Base-by-base conservation (phyloP, 148 eudicot genomes). In the Drosera capensis region DNA sequence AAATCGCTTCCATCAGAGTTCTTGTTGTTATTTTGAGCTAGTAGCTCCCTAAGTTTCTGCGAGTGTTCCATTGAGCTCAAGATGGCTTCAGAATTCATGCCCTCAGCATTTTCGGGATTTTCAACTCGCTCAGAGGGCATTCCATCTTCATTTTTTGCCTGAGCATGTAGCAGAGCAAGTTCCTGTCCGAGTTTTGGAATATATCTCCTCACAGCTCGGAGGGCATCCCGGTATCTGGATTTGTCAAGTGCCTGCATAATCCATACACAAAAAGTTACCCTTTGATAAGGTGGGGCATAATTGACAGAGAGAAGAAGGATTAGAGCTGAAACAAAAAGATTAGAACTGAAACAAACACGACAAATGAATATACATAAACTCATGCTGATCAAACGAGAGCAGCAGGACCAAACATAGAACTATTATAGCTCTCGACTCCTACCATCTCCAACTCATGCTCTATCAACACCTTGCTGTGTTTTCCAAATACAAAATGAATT, bases 241-340 rank as follows among this genome's bases (percentile, higher is more conserved):
- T 90, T 90, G 57, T 90, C 95, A 47, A 90, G 60, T n/a, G 95
- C 97, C 97, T 90, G 59, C 40, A 57, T n/a, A n/a, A n/a, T n/a
- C n/a, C n/a, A 31, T 21, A 29, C 20, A 17, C 1, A 20, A 41
- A 41, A n/a, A n/a, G n/a, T n/a, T n/a, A n/a, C n/a, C n/a, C n/a
- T n/a, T n/a, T n/a, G n/a, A n/a, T n/a, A 39, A 39, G 5, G 6
- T 14, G 17, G 2, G n/a, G n/a, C 18, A n/a, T 2, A 11, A 39
- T 39, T n/a, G 1, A 7, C 43, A 1, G 9, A 3, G 31, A 3
- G 31, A 28, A 28, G 9, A 28, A 28, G 4, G 31, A 28, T 28
- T 9, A 28, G 31, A 28, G 6, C 9, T 28, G 6, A 28, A 9
- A 9, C 9, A 3, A 28, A 28, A 28, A 3, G 31, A n/a, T n/a